Evolutionary conservation across 345 rosid species (phyloP).

Genomic region (Lepidium africanum): DNA sequence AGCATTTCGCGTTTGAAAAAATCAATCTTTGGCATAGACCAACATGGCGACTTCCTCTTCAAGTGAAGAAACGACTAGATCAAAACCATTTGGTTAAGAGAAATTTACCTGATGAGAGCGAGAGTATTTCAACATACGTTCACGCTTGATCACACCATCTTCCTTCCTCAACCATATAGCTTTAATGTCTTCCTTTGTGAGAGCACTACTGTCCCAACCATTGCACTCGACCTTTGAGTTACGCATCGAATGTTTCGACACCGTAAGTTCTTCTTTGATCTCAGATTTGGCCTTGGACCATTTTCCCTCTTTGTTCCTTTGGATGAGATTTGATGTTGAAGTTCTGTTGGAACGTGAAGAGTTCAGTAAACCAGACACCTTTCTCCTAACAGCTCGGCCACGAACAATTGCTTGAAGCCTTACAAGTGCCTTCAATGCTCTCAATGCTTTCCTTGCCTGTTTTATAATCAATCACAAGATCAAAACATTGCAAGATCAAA

Average conservation of each 20-base stretch:
- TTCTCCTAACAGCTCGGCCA: constrained; percentile 61
- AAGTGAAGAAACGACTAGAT: too few relatives aligned
- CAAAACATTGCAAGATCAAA: constrained; percentile 10
- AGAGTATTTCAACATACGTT: constrained; percentile 70
- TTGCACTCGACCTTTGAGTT: constrained; percentile 33
- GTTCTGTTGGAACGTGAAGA: constrained; percentile 24
- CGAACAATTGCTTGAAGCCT: constrained; percentile 85
- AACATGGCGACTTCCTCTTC: too few relatives aligned
- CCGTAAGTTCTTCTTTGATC: constrained; percentile 36
- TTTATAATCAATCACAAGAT: constrained; percentile 10
- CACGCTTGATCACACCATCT: constrained; percentile 54
- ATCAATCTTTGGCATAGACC: too few relatives aligned
- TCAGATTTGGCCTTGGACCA: constrained; percentile 28
- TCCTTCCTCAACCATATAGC: constrained; percentile 49
- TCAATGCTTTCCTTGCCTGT: constrained; percentile 89
- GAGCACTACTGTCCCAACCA: constrained; percentile 53
- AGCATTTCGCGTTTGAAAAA: too few relatives aligned
- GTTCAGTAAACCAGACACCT: constrained; percentile 20
- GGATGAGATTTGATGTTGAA: constrained; percentile 20
- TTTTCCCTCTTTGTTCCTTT: constrained; percentile 20
- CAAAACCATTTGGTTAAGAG: background rate
- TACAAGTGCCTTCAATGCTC: constrained; percentile 78
- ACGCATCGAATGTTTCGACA: constrained; percentile 4
- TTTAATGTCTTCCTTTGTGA: constrained; percentile 57
- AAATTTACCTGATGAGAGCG: constrained; percentile 59